Evolutionary conservation across 176 grass and related monocot species (phyloP), one percentile per base, ranked within the genome.

Genomic region (Ensete ventricosum): DNA sequence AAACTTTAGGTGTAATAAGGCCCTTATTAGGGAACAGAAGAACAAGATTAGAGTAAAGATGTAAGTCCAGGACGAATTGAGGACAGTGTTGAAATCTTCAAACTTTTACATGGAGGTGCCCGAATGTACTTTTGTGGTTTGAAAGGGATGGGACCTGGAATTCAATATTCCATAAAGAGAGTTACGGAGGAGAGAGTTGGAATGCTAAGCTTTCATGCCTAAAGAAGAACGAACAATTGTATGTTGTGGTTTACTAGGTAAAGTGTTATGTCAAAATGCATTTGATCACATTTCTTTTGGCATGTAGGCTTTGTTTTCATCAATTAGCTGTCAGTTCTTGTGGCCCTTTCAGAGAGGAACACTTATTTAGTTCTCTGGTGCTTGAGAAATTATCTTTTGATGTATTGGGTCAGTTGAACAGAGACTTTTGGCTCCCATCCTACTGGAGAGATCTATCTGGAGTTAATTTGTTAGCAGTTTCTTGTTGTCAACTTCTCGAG

Each of bases 141-240:
- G 82, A 98, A 98, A 71, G 95, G 90, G 54, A 98, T 98, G 95
- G 94, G 91, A 90, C 95, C 90, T 1, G 90, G 95, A 52, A 98
- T 94, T 65, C 95, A 98, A 82, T 86, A 86, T 66, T 93, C 90
- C 1, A 82, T 91, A 11, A 94, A 84, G 84, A 92, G 88, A 84
- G 88, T 94, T 48, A 84, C 90, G 2, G 95, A 91, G 90, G 88
- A 9, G 90, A 98, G 82, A 98, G 78, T 59, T 98, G 95, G 95
- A 86, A 98, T 14, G 78, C 86, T 72, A 98, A 91, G 80, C 49
- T 89, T 25, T 89, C 88, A 0, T 88, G 89, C 76, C 86, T 93
- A 22, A 89, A 91, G 73, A 98, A 98, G 80, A 98, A 91, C 73
- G 91, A 98, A 76, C 95, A 93, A 80, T 98, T 90, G 88, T 90